Percentiles rank a stretch among this genome's conserved stretches.
phyloP scores from a whole-genome alignment of 176 grass and related monocot genomes.

The Oropetium thomaeum region DNA sequence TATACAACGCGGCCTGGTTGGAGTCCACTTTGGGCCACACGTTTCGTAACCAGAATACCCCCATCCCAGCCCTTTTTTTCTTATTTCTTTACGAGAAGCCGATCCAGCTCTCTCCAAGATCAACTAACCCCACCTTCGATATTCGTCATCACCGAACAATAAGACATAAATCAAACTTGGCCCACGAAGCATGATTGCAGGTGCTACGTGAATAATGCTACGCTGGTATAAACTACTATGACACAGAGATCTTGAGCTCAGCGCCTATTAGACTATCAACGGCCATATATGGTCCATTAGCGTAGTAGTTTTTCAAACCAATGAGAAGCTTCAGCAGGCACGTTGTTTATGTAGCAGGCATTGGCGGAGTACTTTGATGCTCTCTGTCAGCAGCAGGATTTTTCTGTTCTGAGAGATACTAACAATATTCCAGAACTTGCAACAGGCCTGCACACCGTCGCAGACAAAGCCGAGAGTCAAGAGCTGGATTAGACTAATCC shows the following conservation, averaged over 20 bases:
- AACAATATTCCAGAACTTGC: constrained; percentile 10
- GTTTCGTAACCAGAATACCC: too few relatives aligned
- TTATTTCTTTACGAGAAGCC: neutral
- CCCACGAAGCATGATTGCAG: constrained; percentile 23
- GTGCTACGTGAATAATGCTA: constrained; percentile 16
- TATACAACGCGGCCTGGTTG: too few relatives aligned
- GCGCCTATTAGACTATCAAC: neutral
- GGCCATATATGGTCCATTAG: neutral
- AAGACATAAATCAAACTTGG: too few relatives aligned
- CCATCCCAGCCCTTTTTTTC: too few relatives aligned
- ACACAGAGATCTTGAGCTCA: constrained; percentile 9
- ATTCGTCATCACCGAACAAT: too few relatives aligned
- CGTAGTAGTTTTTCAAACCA: too few relatives aligned
- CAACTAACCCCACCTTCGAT: neutral
- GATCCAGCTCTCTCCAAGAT: neutral
- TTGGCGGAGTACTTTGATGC: neutral
- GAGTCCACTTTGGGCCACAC: too few relatives aligned
- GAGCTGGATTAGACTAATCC: neutral
- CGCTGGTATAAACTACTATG: constrained; percentile 8
- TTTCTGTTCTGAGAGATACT: too few relatives aligned
- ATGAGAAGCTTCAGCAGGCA: constrained; percentile 14
- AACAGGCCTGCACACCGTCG: neutral
- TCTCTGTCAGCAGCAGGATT: neutral
- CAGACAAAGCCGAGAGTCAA: constrained; percentile 4
- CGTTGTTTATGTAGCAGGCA: neutral